Percentiles rank a stretch among this genome's conserved stretches.
Conservation (phyloP, 805 yeast genomes). For the Candida bentonensis region DNA sequence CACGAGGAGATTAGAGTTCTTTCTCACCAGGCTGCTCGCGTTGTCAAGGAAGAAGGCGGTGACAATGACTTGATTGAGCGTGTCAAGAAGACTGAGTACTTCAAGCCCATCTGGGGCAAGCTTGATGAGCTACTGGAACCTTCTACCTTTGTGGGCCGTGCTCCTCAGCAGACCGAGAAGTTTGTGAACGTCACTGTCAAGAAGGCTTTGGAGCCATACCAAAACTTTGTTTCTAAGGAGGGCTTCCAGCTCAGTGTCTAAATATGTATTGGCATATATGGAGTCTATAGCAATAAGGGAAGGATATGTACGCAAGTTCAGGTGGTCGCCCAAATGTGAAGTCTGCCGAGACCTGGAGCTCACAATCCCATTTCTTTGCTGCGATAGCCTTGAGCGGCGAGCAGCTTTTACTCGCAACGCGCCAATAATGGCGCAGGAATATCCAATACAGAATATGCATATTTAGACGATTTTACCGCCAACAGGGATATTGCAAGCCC, state of each 20-base stretch:
- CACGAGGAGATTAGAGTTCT: slow-evolving; percentile 95
- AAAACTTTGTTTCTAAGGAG: slow-evolving; percentile 43
- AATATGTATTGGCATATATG: slow-evolving; percentile 4
- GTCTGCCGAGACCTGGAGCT: no score
- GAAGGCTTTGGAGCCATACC: slow-evolving; percentile 60
- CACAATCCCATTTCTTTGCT: no score
- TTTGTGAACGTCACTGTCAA: slow-evolving; percentile 77
- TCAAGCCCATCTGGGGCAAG: slow-evolving; percentile 78
- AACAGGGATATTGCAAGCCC: no score
- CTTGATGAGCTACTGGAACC: slow-evolving; percentile 78
- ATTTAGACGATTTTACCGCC: no score
- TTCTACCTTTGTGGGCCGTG: slow-evolving; percentile 91
- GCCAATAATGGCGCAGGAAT: no score
- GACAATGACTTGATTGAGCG: slow-evolving; percentile 94
- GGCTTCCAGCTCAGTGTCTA: slow-evolving; percentile 72
- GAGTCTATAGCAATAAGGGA: no score
- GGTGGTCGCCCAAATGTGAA: no score
- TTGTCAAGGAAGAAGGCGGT: slow-evolving; percentile 96
- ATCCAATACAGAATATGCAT: no score
- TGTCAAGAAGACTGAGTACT: slow-evolving; percentile 60
- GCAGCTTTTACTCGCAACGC: no score
- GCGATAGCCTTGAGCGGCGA: no score
- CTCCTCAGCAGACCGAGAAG: slow-evolving; percentile 94
- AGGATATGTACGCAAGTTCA: no score
- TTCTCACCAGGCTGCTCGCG: slow-evolving; percentile 94